phyloP scores from a whole-genome alignment of 257 asterid species.

The Apocynum venetum region DNA sequence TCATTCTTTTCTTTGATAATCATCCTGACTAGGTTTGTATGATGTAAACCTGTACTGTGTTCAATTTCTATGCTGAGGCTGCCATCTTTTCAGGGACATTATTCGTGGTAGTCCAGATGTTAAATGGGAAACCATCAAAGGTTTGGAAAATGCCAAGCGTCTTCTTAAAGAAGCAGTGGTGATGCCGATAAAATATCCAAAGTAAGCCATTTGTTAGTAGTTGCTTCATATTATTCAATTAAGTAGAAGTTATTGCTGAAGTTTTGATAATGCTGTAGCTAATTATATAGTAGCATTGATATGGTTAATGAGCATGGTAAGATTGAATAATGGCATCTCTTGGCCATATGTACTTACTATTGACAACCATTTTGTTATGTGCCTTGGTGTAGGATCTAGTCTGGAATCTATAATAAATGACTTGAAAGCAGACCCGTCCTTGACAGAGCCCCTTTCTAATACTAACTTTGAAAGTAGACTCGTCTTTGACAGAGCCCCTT shows the following conservation, averaged over 20 bases:
- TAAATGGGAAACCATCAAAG: constrained; percentile 87
- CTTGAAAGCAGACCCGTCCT: too few species aligned
- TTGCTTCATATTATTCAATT: constrained; percentile 10
- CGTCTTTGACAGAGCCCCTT: too few species aligned
- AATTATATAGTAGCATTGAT: not conserved
- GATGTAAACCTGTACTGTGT: not conserved
- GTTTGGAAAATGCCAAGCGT: constrained; percentile 88
- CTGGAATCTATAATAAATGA: too few species aligned
- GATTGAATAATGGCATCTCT: not conserved
- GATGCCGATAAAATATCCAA: constrained; percentile 99
- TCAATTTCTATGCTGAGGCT: not conserved
- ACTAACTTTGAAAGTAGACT: too few species aligned
- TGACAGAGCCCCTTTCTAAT: too few species aligned
- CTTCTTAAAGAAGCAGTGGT: constrained; percentile 98
- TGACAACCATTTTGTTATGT: not conserved
- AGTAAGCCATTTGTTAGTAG: constrained; percentile 38
- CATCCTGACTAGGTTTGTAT: not conserved
- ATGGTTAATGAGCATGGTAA: not conserved
- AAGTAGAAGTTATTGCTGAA: not conserved
- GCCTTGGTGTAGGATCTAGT: too few species aligned
- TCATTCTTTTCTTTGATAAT: not conserved
- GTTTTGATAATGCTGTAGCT: not conserved
- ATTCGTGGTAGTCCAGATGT: constrained; percentile 96
- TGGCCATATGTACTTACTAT: not conserved
- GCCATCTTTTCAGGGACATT: constrained; percentile 64